Evolutionary conservation across 2,329 filamentous ascomycete species (phyloP), one percentile per base, ranked within the genome.

Genomic region (Seiridium unicorne): DNA sequence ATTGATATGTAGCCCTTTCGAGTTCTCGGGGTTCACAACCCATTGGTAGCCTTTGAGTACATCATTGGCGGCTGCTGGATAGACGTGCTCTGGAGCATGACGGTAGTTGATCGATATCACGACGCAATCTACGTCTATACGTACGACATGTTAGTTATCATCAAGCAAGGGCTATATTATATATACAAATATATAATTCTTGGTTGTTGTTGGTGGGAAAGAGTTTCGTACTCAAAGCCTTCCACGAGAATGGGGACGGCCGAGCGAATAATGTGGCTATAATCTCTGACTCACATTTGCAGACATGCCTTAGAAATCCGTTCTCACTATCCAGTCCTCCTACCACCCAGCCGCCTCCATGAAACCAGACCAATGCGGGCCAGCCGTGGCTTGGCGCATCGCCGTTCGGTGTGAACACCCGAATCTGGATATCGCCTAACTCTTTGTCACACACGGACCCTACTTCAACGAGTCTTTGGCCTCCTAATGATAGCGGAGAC

Each of bases 291-390:
- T 56, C 40, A 61, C 60, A 60, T 65, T 70, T 59, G 54, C 73
- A 76, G 7, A 72, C 60, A 54, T 68, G 67, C 4, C 69, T 72
- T 49, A 71, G 70, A 44, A 76, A 70, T 40, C 72, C 73, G 8
- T 70, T 71, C 7, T 74, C 73, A 56, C 67, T 75, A 5, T 67
- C 66, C 5, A 76, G 55, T 3, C 70, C 70, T 1, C 76, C 76
- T 56, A 74, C 67, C 4, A 71, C 75, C 74, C 74, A 77, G 3
- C 75, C 75, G 4, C 76, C 76, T 31, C 76, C 76, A 49, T 77
- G 76, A 32, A 72, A 73, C 76, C 75, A 77, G 7, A 77, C 57
- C n/a, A 77, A 66, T 4, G 69, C 65, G 2, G 75, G 74, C 74
- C 74, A 76, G 2, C 71, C 74, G 5, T 60, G 60, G 0, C 58